Evolutionary conservation across 108 stramenopile genomes (phyloP).

Genomic region (Skeletonema tropicum): DNA sequence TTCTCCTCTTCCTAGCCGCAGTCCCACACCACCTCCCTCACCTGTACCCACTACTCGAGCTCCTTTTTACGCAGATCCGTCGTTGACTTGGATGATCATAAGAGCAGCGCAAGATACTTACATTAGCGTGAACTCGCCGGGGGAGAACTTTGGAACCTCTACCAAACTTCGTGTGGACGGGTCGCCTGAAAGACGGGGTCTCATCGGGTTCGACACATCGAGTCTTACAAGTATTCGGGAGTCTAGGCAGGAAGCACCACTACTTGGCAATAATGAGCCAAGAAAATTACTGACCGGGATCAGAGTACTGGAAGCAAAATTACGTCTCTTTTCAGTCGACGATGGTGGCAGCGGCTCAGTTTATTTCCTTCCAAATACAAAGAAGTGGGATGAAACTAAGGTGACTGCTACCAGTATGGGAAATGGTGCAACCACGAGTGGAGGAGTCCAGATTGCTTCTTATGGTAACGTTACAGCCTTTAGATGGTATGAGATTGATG

Average conservation of each 20-base stretch:
- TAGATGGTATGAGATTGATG: constrained; percentile 7
- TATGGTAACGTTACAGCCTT: not conserved
- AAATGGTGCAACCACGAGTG: not conserved
- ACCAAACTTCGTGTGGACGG: not conserved
- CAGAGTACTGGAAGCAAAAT: not conserved
- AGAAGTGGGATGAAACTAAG: not conserved
- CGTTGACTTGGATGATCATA: not conserved
- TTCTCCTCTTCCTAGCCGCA: not conserved
- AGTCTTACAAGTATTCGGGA: not conserved
- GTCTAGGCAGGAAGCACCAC: not conserved
- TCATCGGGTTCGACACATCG: constrained; percentile 5
- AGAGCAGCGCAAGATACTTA: constrained; percentile 7
- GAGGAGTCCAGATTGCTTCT: not conserved
- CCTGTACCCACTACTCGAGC: not conserved
- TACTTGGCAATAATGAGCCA: not conserved
- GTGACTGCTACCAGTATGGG: not conserved
- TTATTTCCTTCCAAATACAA: constrained; percentile 1
- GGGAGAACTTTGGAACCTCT: constrained; percentile 1
- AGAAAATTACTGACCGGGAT: not conserved
- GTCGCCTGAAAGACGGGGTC: not conserved
- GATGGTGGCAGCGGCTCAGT: not conserved
- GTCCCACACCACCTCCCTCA: not conserved
- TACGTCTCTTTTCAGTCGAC: not conserved
- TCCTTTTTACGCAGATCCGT: not conserved
- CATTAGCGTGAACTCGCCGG: not conserved